phyloP scores from a whole-genome alignment of 176 grass and related monocot genomes.

The Oryza meyeriana region DNA sequence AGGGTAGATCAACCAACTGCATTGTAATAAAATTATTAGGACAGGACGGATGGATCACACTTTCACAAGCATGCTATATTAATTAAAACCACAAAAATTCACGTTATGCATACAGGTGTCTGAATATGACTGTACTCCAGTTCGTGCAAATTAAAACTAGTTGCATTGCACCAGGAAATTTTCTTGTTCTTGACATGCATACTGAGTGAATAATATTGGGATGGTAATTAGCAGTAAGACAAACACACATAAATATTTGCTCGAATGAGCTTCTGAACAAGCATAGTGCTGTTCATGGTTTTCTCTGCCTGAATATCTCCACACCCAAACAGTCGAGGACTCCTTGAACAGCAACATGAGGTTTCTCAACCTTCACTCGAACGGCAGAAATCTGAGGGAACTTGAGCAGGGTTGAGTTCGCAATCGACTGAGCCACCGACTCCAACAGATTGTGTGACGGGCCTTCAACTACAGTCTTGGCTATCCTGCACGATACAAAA shows the following conservation, averaged over 20 bases:
- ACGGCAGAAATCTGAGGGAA: constrained; percentile 72
- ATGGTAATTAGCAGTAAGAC: neutral
- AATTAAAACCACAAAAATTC: neutral
- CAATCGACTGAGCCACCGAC: constrained; percentile 81
- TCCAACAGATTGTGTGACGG: constrained; percentile 69
- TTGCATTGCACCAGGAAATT: neutral
- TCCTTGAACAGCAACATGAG: constrained; percentile 70
- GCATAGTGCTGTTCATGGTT: constrained; percentile 12
- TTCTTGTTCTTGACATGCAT: neutral
- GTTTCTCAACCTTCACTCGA: constrained; percentile 75
- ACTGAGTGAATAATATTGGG: neutral
- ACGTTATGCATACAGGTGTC: neutral
- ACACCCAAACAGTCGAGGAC: constrained; percentile 69
- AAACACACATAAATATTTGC: neutral
- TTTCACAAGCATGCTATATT: neutral
- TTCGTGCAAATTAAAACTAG: neutral
- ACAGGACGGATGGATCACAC: neutral
- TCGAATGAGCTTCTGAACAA: neutral
- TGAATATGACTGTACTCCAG: neutral
- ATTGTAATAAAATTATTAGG: neutral
- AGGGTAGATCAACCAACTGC: neutral
- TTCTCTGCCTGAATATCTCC: constrained; percentile 62
- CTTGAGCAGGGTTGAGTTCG: constrained; percentile 51
- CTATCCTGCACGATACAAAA: constrained; percentile 44
- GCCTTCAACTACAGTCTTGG: constrained; percentile 63